Conservation (phyloP, 371 early-diverging fungal genomes). For the Syncephalastrum monosporum region DNA sequence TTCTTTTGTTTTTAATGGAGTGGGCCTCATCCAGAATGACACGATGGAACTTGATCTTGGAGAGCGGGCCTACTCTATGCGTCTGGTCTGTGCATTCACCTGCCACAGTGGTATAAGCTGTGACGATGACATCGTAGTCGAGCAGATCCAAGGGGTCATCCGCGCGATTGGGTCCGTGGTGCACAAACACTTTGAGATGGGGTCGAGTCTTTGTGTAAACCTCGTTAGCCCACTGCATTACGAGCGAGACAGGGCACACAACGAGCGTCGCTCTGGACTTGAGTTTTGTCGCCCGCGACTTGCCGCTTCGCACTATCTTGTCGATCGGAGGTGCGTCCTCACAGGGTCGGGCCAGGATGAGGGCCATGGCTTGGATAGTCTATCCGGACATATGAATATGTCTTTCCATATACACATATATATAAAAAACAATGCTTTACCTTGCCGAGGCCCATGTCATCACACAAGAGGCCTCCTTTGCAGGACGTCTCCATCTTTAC, state of each 20-base stretch:
- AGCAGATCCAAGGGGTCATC: slow-evolving; percentile 32
- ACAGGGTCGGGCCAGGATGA: slow-evolving; percentile 57
- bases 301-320: slow-evolving; percentile 7
- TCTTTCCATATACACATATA: background rate
- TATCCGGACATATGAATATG: slow-evolving; percentile 7
- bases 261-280: slow-evolving; percentile 55
- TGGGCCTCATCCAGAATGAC: slow-evolving; percentile 92
- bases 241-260: slow-evolving; percentile 60
- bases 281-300: slow-evolving; percentile 7
- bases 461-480: slow-evolving; percentile 74
- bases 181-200: slow-evolving; percentile 49
- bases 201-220: slow-evolving; percentile 48
- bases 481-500: slow-evolving; percentile 53
- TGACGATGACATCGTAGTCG: slow-evolving; percentile 42
- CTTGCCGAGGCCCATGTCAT: slow-evolving; percentile 65
- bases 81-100: slow-evolving; percentile 7
- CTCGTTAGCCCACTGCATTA: slow-evolving; percentile 69
- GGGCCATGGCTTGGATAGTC: slow-evolving; percentile 81
- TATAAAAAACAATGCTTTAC: slow-evolving; percentile 14
- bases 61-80: slow-evolving; percentile 17
- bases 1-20: slow-evolving; percentile 72
- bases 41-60: slow-evolving; percentile 40
- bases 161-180: slow-evolving; percentile 50
- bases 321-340: slow-evolving; percentile 14
- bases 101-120: slow-evolving; percentile 34